These are phyloP conservation scores for Moricandia moricandioides DNA, from an alignment of 345 rosid genomes.

Conservation along the genomic window DNA sequence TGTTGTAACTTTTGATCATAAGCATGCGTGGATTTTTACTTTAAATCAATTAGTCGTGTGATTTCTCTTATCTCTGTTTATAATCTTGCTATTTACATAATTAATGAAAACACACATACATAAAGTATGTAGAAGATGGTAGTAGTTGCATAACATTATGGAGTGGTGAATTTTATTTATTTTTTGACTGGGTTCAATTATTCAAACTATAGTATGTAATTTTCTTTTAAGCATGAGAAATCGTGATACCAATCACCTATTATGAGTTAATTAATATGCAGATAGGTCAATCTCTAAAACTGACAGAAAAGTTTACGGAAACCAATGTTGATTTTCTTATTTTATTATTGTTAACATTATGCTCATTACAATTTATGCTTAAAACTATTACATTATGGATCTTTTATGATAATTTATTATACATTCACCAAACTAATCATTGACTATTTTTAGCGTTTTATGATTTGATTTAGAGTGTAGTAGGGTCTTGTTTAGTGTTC, in stretches of 20 bases:
- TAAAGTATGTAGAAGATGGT: background rate
- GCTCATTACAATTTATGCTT: background rate
- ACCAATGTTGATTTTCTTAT: background rate
- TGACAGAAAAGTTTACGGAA: background rate
- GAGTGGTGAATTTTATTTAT: background rate
- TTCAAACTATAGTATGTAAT: background rate
- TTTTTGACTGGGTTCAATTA: background rate
- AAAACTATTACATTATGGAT: background rate
- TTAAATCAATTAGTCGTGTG: background rate
- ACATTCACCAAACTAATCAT: background rate
- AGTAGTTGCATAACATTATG: background rate
- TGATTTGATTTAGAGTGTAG: background rate
- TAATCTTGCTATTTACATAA: background rate
- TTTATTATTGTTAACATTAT: background rate
- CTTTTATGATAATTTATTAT: background rate
- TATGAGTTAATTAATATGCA: background rate
- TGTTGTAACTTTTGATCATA: background rate
- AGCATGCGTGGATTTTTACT: background rate
- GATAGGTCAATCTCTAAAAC: background rate
- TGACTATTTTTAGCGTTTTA: background rate
- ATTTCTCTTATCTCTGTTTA: background rate
- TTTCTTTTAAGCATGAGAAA: background rate
- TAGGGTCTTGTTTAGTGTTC: background rate
- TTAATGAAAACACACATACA: background rate
- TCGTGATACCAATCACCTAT: background rate